Percentiles rank a stretch among this genome's conserved stretches.
These are phyloP conservation scores for Naganishia liquefaciens DNA, from an alignment of 1,284 basidiomycete genomes.

Conservation along the genomic window DNA sequence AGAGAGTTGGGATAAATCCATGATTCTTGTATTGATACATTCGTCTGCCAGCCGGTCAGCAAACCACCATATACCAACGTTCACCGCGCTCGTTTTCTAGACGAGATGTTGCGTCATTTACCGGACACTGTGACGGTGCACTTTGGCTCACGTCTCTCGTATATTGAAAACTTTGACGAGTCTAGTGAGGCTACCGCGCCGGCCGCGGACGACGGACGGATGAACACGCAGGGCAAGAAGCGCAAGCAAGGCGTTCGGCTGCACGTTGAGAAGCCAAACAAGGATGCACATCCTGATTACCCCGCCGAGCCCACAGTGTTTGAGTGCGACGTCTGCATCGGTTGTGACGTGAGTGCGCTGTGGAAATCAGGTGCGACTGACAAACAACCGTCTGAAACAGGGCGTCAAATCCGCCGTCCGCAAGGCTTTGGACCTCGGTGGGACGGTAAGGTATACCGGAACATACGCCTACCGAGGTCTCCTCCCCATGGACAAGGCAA, in stretches of 20 bases:
- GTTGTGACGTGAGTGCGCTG: conserved; percentile 22
- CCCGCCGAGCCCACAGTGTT: conserved; percentile 21
- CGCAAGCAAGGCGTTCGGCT: conserved; percentile 8
- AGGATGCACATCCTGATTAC: conserved; percentile 23
- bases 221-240: conserved; percentile 16
- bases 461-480: conserved; percentile 38
- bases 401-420: conserved; percentile 43
- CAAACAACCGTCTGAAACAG: conserved; percentile 33
- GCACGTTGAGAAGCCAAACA: conserved; percentile 18
- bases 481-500: conserved; percentile 39
- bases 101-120: conserved; percentile 57
- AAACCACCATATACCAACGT: conserved; percentile 27
- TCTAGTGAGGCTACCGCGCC: neutral
- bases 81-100: conserved; percentile 58
- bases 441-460: conserved; percentile 39
- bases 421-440: conserved; percentile 34
- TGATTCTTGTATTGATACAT: neutral
- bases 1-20: neutral
- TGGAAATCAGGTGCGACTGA: too few species aligned
- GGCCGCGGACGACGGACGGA: neutral
- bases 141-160: conserved; percentile 60
- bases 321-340: conserved; percentile 26
- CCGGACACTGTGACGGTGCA: conserved; percentile 54
- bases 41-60: conserved; percentile 15
- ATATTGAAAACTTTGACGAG: conserved; percentile 32